Percentiles rank a stretch among this genome's conserved stretches.
These are phyloP conservation scores for Pseudozyma sp. DNA, from an alignment of 1,284 basidiomycete species.

Conservation along the genomic window DNA sequence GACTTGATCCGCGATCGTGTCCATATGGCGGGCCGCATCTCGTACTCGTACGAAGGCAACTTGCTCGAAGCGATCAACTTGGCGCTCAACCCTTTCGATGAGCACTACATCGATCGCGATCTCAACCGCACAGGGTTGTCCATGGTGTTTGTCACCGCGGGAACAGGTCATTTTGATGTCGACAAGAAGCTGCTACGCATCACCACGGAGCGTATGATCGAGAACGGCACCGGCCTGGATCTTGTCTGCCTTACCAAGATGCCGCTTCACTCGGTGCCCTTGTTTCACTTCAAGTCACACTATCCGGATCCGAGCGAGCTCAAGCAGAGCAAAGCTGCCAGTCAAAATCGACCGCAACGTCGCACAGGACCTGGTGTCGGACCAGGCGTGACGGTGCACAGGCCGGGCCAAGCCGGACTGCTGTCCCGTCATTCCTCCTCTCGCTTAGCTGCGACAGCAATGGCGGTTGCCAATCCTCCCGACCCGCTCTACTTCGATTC, in stretches of 20 bases:
- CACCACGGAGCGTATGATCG: constrained; percentile 94
- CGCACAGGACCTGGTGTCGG: constrained; percentile 24
- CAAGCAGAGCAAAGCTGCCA: constrained; percentile 20
- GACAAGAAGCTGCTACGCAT: constrained; percentile 88
- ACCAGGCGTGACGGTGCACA: constrained; percentile 34
- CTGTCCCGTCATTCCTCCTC: constrained; percentile 37
- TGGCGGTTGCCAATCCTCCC: constrained; percentile 36
- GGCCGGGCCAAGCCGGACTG: constrained; percentile 24
- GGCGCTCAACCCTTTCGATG: constrained; percentile 90
- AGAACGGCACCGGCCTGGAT: constrained; percentile 91
- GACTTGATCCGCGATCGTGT: constrained; percentile 58
- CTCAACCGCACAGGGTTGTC: constrained; percentile 89
- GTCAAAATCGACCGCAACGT: constrained; percentile 18
- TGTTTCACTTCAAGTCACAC: constrained; percentile 67
- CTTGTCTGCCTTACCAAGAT: constrained; percentile 91
- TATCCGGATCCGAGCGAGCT: constrained; percentile 46
- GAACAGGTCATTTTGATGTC: constrained; percentile 92
- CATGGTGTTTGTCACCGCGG: constrained; percentile 88
- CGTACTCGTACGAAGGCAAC: constrained; percentile 92
- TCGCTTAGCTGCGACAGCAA: constrained; percentile 13
- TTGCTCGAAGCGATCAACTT: constrained; percentile 94
- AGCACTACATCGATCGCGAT: constrained; percentile 95
- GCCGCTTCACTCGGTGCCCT: constrained; percentile 82
- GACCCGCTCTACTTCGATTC: constrained; percentile 63
- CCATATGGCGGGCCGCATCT: constrained; percentile 75